These are phyloP conservation scores for Penicillium verhagenii DNA, from an alignment of 495 filamentous ascomycete species.

Conservation along the genomic window DNA sequence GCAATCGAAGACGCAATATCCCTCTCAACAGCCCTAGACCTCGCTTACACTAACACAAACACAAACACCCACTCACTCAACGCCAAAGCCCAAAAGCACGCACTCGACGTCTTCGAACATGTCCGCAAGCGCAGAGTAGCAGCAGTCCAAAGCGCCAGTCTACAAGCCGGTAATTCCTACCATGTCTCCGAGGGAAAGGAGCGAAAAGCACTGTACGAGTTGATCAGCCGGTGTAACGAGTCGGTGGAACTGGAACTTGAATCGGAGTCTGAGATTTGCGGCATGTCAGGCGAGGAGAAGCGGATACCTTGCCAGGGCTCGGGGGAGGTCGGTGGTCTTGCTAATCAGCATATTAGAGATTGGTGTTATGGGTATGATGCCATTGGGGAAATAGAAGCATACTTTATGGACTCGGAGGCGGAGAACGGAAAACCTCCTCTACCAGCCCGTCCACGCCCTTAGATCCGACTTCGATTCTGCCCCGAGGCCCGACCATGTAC, in stretches of 20 bases:
- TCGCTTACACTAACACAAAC: background rate
- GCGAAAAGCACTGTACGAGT: background rate
- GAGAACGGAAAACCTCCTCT: constrained; percentile 59
- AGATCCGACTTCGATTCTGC: constrained; percentile 80
- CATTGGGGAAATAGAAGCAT: background rate
- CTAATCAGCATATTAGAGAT: background rate
- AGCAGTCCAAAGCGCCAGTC: background rate
- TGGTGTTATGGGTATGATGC: background rate
- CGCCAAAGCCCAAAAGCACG: too few relatives aligned
- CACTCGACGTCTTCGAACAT: background rate
- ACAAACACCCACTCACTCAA: too few relatives aligned
- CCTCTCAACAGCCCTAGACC: background rate
- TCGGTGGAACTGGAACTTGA: too few relatives aligned
- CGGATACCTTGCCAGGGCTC: too few relatives aligned
- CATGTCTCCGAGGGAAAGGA: background rate
- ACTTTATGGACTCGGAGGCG: too few relatives aligned
- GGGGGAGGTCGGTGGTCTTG: background rate
- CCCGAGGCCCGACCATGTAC: constrained; percentile 78
- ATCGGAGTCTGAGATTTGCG: background rate
- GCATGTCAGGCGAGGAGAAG: too few relatives aligned
- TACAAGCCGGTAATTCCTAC: background rate
- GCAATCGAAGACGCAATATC: background rate
- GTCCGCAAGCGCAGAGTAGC: background rate
- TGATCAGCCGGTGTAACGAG: background rate
- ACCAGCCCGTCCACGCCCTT: constrained; percentile 69